These are phyloP conservation scores for Penicillium paradoxum DNA, from an alignment of 495 filamentous ascomycete species.

Conservation along the genomic window DNA sequence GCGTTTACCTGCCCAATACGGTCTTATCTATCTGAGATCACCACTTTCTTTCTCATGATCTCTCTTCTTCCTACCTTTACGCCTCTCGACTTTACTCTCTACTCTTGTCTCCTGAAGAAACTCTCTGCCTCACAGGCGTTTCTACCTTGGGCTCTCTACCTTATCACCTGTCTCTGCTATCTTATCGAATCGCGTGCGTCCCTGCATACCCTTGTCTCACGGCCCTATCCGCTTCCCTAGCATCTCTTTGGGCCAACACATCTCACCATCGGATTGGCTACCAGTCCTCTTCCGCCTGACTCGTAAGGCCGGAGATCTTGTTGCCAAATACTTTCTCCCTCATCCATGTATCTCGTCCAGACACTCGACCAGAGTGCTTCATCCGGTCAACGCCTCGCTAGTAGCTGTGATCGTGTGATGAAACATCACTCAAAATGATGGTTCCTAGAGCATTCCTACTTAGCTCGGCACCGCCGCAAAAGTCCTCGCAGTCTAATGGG, in stretches of 20 bases:
- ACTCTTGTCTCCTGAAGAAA: not conserved
- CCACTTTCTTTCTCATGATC: slow-evolving; percentile 9
- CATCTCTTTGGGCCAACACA: slow-evolving; percentile 8
- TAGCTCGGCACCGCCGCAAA: slow-evolving; percentile 27
- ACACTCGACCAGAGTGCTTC: slow-evolving; percentile 47
- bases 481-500: slow-evolving; percentile 16
- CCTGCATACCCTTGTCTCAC: slow-evolving; percentile 25
- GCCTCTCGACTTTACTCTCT: not conserved
- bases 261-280: slow-evolving; percentile 4
- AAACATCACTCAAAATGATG: slow-evolving; percentile 36
- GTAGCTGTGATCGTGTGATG: slow-evolving; percentile 12
- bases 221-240: slow-evolving; percentile 7
- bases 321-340: slow-evolving; percentile 4
- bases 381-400: slow-evolving; percentile 28
- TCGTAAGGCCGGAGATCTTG: slow-evolving; percentile 12
- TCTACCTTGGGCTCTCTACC: not conserved
- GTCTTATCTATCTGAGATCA: slow-evolving; percentile 27
- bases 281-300: slow-evolving; percentile 12
- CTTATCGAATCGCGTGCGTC: slow-evolving; percentile 21
- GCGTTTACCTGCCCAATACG: slow-evolving; percentile 31
- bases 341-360: slow-evolving; percentile 47
- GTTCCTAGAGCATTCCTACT: slow-evolving; percentile 44
- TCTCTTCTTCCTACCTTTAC: slow-evolving; percentile 2
- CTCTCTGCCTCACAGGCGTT: not conserved
- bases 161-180: slow-evolving; percentile 1